Evolutionary conservation across 1,139 yeast species (phyloP).

Genomic region (Diutina ranongensis): DNA sequence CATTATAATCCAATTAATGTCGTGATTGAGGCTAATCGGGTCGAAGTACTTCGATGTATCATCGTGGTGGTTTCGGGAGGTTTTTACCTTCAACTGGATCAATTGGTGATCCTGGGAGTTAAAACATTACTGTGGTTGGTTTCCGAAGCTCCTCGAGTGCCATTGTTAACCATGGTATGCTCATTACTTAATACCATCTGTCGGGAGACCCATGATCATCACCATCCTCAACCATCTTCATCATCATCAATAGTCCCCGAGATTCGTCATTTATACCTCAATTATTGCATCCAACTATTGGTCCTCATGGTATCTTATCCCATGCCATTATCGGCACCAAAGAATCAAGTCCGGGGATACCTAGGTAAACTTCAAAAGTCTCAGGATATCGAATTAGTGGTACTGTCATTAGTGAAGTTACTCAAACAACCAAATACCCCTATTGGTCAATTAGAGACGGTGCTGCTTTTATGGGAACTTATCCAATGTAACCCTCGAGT

Average conservation of each 20-base stretch:
- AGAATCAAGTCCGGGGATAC: conserved; percentile 39
- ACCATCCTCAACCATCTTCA: conserved; percentile 27
- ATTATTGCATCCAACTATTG: conserved; percentile 51
- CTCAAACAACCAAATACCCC: conserved; percentile 38
- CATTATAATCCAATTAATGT: conserved; percentile 33
- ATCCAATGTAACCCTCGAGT: conserved; percentile 57
- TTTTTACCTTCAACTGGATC: conserved; percentile 40
- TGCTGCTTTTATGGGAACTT: conserved; percentile 65
- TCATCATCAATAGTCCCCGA: conserved; percentile 23
- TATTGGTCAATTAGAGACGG: conserved; percentile 41
- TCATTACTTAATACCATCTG: conserved; percentile 57
- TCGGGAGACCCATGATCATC: conserved; percentile 20
- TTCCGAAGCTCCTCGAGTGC: conserved; percentile 36
- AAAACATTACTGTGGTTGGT: conserved; percentile 50
- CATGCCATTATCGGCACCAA: conserved; percentile 37
- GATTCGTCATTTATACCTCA: conserved; percentile 40
- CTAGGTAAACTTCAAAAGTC: conserved; percentile 44
- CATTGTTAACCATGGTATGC: conserved; percentile 44
- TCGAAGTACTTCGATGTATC: conserved; percentile 54
- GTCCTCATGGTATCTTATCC: conserved; percentile 56
- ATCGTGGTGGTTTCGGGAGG: conserved; percentile 54
- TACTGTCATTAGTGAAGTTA: conserved; percentile 33
- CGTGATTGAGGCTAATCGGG: conserved; percentile 50
- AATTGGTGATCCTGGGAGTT: conserved; percentile 40
- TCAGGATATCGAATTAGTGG: conserved; percentile 37